phyloP scores from a whole-genome alignment of 805 yeast species.

The Isabelozyma heimii region DNA sequence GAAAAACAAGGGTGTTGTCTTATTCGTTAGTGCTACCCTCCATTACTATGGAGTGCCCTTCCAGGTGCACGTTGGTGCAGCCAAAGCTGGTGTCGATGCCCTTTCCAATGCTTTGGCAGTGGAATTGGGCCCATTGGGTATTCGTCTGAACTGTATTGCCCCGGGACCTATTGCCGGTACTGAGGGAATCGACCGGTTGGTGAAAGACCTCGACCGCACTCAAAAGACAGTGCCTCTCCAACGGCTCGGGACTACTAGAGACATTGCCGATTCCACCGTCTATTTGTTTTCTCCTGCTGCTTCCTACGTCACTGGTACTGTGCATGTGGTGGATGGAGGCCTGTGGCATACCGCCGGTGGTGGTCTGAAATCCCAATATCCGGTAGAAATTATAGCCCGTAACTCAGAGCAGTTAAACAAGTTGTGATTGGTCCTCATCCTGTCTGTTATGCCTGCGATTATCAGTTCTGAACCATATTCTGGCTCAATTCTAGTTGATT shows the following conservation, averaged over 20 bases:
- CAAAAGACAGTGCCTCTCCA: slow-evolving; percentile 57
- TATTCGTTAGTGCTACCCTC: slow-evolving; percentile 42
- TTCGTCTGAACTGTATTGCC: slow-evolving; percentile 79
- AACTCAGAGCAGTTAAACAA: slow-evolving; percentile 9
- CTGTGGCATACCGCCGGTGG: slow-evolving; percentile 57
- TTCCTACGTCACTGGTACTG: slow-evolving; percentile 72
- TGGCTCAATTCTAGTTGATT: too few relatives aligned
- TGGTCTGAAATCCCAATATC: slow-evolving; percentile 15
- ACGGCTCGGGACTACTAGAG: slow-evolving; percentile 65
- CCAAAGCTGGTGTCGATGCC: slow-evolving; percentile 95
- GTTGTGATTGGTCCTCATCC: slow-evolving; percentile 3
- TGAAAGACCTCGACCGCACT: slow-evolving; percentile 30
- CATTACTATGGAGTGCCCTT: slow-evolving; percentile 45
- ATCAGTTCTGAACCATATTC: too few relatives aligned
- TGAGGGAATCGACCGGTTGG: slow-evolving; percentile 74
- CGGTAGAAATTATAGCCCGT: slow-evolving; percentile 22
- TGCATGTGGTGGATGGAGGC: slow-evolving; percentile 85
- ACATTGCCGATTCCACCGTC: slow-evolving; percentile 85
- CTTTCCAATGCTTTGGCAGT: slow-evolving; percentile 79
- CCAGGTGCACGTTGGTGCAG: slow-evolving; percentile 89
- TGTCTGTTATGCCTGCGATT: too few relatives aligned
- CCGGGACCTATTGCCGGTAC: slow-evolving; percentile 88
- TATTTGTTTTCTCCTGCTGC: slow-evolving; percentile 82
- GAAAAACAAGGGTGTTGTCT: slow-evolving; percentile 44
- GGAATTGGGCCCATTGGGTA: slow-evolving; percentile 87